Evolutionary conservation across 441 rosid genomes (phyloP).

Genomic region (Jatropha multifida): DNA sequence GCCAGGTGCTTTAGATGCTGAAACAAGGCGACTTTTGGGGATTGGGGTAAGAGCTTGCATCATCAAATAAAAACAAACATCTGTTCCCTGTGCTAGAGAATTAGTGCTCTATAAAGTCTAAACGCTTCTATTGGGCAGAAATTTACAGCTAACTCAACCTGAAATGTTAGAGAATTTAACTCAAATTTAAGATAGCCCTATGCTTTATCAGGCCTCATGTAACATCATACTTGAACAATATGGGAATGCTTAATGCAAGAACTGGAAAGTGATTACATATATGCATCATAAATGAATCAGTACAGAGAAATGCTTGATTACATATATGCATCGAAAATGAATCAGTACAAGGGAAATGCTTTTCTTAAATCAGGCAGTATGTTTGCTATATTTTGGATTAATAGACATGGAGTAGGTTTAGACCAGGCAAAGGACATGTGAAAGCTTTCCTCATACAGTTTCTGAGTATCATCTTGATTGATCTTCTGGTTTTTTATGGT

Average conservation of each 20-base stretch:
- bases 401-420: too few relatives aligned
- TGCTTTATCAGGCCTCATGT: neutral
- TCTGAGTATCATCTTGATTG: too few relatives aligned
- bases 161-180: neutral
- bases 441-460: too few relatives aligned
- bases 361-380: too few relatives aligned
- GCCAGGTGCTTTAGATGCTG: conserved; percentile 84
- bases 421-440: neutral
- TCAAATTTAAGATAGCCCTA: neutral
- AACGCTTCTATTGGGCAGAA: conserved; percentile 6
- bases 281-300: too few relatives aligned
- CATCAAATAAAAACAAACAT: neutral
- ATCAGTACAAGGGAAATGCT: neutral
- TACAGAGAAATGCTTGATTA: neutral
- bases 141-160: neutral
- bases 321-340: too few relatives aligned
- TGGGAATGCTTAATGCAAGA: neutral
- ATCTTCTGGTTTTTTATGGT: neutral
- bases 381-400: too few relatives aligned
- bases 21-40: conserved; percentile 77
- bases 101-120: neutral
- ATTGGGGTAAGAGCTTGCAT: conserved; percentile 61
- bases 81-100: neutral
- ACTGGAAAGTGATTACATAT: neutral
- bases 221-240: neutral